Evolutionary conservation across 176 grass and related monocot genomes (phyloP).

Genomic region (Carex pumila): DNA sequence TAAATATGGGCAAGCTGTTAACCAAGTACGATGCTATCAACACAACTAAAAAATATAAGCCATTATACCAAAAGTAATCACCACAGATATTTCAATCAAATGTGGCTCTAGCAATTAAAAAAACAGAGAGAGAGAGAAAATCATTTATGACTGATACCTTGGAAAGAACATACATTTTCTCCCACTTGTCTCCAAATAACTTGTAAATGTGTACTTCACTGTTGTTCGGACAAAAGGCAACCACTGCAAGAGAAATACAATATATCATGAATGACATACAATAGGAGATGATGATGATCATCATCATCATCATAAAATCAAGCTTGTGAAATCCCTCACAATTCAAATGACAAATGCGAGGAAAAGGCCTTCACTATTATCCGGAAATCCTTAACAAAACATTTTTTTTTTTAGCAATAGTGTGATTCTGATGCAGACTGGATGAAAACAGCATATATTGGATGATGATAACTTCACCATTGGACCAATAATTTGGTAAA

Average conservation of each 20-base stretch:
- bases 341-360: neutral
- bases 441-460: neutral
- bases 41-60: neutral
- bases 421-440: neutral
- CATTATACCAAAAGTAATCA: neutral
- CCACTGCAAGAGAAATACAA: slow-evolving; percentile 55
- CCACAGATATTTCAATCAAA: neutral
- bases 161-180: slow-evolving; percentile 92
- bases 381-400: neutral
- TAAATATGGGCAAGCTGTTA: neutral
- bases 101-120: neutral
- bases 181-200: slow-evolving; percentile 85
- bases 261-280: neutral
- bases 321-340: neutral
- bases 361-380: neutral
- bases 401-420: neutral
- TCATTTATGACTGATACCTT: slow-evolving; percentile 42
- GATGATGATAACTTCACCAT: neutral
- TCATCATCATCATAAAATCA: slow-evolving; percentile 2
- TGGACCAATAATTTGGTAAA: neutral
- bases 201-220: slow-evolving; percentile 92
- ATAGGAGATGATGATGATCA: neutral
- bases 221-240: slow-evolving; percentile 97
- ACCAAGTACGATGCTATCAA: neutral
- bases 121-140: neutral